Evolutionary conservation across 495 filamentous ascomycete species (phyloP), one percentile per base, ranked within the genome.

Genomic region (Aspergillus wentii): DNA sequence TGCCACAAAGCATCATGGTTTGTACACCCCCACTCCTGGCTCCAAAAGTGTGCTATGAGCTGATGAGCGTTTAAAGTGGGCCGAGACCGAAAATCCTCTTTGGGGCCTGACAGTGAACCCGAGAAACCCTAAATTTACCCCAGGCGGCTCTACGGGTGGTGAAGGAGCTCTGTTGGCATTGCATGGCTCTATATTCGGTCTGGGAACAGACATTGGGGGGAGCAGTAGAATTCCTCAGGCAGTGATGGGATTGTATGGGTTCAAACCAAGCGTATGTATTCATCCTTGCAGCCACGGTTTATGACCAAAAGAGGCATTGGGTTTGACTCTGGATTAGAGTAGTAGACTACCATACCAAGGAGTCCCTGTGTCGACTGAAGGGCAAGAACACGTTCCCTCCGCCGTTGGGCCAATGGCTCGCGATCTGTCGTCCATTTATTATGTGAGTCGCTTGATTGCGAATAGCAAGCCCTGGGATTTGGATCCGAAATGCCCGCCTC

Each of bases 181-280:
- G 36, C 64, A 75, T 22, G 82, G 81, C 3, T 75, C 69, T n/a
- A 56, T 75, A 9, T 46, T 86, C 4, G 83, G 83, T 0, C 74
- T 84, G 23, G 82, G 81, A 1, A 82, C 79, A 2, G 74, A 80
- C 22, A 73, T 76, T 21, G 82, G 82, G 1, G 83, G 82, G 1
- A 77, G 72, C 21, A 56, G 82, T 8, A 51, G 78, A 14, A 78
- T 80, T 16, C 79, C 79, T 1, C 67, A 71, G 9, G 62, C 68
- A 20, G 68, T 70, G 31, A 66, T 67, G 23, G 75, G 76, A 5
- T 38, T 78, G 4, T 79, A 75, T 39, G 66, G 70, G 0, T 57
- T 82, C 33, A 82, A 81, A 43, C 78, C 79, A 3, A 71, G 64
- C 5, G 64, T 66, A 19, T 60, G 71, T 57, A 41, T 18, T 33